phyloP scores from a whole-genome alignment of 2,329 filamentous ascomycete genomes.

The Chrysoporthe austroafricana region DNA sequence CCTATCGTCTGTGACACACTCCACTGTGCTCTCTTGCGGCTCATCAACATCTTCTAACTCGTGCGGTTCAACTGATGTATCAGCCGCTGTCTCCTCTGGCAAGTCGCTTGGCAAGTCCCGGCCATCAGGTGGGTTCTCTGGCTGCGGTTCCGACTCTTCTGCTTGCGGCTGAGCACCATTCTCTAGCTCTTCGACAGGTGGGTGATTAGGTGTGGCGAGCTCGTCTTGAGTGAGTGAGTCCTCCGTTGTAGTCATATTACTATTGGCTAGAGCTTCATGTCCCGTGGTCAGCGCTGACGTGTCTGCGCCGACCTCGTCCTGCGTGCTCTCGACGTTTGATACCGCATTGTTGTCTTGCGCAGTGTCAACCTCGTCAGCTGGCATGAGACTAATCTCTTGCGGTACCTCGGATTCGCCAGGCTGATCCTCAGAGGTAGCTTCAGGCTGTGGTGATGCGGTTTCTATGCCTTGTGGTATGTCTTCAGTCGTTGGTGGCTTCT shows the following conservation, averaged over 20 bases:
- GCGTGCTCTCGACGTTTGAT: not conserved
- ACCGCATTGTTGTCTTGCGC: not conserved
- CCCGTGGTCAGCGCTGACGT: not conserved
- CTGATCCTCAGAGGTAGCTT: not conserved
- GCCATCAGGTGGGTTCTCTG: not conserved
- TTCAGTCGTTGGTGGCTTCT: not conserved
- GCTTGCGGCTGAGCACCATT: not conserved
- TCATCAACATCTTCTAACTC: not conserved
- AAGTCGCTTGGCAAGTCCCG: not conserved
- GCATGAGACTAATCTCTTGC: not conserved
- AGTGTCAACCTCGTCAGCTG: not conserved
- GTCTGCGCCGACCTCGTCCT: not conserved
- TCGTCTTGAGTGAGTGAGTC: not conserved
- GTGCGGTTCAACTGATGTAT: not conserved
- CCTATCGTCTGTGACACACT: not conserved
- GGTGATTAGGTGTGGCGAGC: not conserved
- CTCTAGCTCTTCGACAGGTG: not conserved
- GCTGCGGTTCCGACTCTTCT: not conserved
- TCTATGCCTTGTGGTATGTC: conserved; percentile 1
- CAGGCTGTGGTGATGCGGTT: not conserved
- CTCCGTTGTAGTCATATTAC: not conserved
- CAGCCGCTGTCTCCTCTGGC: not conserved
- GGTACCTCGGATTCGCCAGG: not conserved
- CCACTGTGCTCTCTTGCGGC: not conserved
- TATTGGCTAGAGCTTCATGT: not conserved